phyloP scores from a whole-genome alignment of 768 basidiomycete genomes.

The Nidularia pulvinata region DNA sequence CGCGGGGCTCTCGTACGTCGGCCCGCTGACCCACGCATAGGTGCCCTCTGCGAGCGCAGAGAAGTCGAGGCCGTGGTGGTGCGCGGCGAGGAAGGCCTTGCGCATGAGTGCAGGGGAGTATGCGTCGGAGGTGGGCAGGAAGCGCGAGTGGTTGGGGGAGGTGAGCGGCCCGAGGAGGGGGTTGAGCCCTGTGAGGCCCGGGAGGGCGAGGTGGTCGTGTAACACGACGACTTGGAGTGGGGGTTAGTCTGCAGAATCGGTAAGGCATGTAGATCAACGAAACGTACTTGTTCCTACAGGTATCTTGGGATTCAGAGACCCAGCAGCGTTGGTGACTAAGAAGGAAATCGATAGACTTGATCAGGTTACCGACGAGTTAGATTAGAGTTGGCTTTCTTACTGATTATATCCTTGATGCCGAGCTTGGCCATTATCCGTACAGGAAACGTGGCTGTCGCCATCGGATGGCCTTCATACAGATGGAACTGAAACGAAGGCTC shows the following conservation, averaged over 20 bases:
- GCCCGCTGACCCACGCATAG: conserved; percentile 91
- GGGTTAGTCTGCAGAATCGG: conserved; percentile 6
- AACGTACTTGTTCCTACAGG: conserved; percentile 79
- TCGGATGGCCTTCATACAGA: conserved; percentile 79
- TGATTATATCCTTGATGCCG: conserved; percentile 75
- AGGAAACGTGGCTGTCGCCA: conserved; percentile 73
- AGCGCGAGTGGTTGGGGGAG: conserved; percentile 63
- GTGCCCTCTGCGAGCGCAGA: conserved; percentile 75
- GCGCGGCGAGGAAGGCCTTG: conserved; percentile 70
- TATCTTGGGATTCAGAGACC: conserved; percentile 72
- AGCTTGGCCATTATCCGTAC: conserved; percentile 78
- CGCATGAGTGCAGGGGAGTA: conserved; percentile 76
- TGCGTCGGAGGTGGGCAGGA: conserved; percentile 83
- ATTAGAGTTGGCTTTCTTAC: conserved; percentile 35
- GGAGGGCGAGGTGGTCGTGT: conserved; percentile 83
- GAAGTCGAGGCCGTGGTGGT: conserved; percentile 50
- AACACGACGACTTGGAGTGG: conserved; percentile 70
- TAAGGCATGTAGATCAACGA: not conserved
- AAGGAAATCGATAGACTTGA: not conserved
- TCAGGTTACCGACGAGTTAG: not conserved
- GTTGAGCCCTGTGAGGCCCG: conserved; percentile 75
- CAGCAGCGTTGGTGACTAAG: conserved; percentile 87
- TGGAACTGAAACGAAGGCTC: conserved; percentile 56
- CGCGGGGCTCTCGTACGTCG: conserved; percentile 88
- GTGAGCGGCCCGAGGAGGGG: conserved; percentile 75